Evolutionary conservation across 441 rosid species (phyloP).

Genomic region (Arabidopsis hybrid): DNA sequence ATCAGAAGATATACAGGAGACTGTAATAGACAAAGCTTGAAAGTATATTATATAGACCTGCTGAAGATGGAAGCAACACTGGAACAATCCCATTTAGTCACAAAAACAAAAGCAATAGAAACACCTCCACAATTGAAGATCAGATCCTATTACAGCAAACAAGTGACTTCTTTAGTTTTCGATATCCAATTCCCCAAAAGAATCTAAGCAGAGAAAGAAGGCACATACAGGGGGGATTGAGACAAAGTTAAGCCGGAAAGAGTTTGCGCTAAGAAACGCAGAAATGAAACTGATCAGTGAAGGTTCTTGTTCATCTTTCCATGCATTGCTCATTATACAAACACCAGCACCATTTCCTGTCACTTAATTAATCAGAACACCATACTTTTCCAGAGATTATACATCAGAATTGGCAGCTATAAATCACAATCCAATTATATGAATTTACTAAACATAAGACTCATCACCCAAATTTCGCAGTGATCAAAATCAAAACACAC

Average conservation of each 20-base stretch:
- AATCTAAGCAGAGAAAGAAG: not conserved
- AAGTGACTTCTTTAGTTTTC: not conserved
- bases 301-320: constrained; percentile 75
- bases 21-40: not conserved
- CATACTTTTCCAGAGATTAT: not conserved
- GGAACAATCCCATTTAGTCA: constrained; percentile 71
- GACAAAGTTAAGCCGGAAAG: constrained; percentile 84
- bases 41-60: constrained; percentile 55
- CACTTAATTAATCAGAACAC: not conserved
- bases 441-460: not conserved
- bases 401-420: not conserved
- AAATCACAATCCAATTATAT: not conserved
- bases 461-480: not conserved
- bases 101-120: constrained; percentile 82
- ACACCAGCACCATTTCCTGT: constrained; percentile 58
- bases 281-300: constrained; percentile 78
- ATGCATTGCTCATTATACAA: constrained; percentile 82
- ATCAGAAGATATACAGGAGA: constrained; percentile 15
- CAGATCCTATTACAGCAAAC: constrained; percentile 56
- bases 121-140: constrained; percentile 93
- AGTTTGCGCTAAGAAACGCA: constrained; percentile 69
- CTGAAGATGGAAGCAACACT: constrained; percentile 54
- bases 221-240: constrained; percentile 72
- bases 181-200: not conserved
- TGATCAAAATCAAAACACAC: constrained; percentile 5